Conservation (phyloP, 345 rosid species). For the Hypericum perforatum region DNA sequence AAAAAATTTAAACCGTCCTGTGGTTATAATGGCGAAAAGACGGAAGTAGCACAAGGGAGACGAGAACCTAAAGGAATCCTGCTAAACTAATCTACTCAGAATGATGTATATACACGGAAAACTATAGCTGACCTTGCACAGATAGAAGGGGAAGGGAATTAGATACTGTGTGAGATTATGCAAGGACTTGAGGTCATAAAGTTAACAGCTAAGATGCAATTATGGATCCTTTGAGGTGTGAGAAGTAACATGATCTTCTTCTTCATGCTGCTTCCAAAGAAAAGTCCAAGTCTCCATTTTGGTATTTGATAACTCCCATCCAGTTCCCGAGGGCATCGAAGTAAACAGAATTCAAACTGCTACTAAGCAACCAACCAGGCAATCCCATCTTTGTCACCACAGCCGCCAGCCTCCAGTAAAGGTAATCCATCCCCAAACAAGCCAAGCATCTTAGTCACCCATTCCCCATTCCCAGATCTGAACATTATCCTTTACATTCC, state of each 20-base stretch:
- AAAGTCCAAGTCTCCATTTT: conserved; percentile 9
- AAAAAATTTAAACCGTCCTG: conserved; percentile 10
- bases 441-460: conserved; percentile 11
- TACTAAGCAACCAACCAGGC: conserved; percentile 2
- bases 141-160: conserved; percentile 12
- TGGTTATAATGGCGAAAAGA: not conserved
- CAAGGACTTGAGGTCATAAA: conserved; percentile 3
- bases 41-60: conserved; percentile 3
- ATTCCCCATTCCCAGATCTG: conserved; percentile 11
- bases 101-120: conserved; percentile 26
- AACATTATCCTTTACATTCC: conserved; percentile 28
- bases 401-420: not conserved
- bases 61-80: conserved; percentile 15
- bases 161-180: conserved; percentile 9
- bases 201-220: conserved; percentile 2
- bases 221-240: not conserved
- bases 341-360: conserved; percentile 15
- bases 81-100: conserved; percentile 16
- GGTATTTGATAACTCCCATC: conserved; percentile 11
- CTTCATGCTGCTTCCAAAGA: conserved; percentile 11
- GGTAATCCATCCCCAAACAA: conserved; percentile 1
- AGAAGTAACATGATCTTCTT: conserved; percentile 1
- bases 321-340: conserved; percentile 7
- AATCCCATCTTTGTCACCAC: conserved; percentile 5
- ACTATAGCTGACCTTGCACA: conserved; percentile 9